These are phyloP conservation scores for Diplodia scrobiculata DNA, from an alignment of 2,329 filamentous ascomycete species.

Conservation along the genomic window DNA sequence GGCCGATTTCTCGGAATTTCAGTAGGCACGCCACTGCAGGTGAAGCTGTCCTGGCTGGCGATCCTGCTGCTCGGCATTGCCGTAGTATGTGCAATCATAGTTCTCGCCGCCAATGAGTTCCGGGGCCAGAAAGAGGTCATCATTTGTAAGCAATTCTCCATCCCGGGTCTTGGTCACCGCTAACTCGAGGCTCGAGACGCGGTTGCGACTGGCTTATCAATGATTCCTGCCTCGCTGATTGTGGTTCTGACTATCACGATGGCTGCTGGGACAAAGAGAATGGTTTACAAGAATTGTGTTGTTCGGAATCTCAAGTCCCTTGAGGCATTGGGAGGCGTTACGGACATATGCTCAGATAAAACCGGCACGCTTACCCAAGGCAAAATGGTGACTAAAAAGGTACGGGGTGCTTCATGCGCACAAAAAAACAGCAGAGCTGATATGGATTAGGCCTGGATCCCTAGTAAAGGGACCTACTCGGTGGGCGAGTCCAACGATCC, in stretches of 20 bases:
- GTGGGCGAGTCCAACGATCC: constrained; percentile 60
- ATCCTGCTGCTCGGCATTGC: constrained; percentile 31
- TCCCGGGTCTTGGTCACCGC: no score
- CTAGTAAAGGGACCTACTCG: constrained; percentile 59
- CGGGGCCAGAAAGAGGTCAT: constrained; percentile 61
- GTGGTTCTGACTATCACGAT: constrained; percentile 65
- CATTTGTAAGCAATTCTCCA: constrained; percentile 46
- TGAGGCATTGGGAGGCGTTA: constrained; percentile 43
- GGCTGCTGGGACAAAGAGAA: constrained; percentile 48
- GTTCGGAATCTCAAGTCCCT: constrained; percentile 45
- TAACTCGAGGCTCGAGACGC: constrained; percentile 47
- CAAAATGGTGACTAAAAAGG: constrained; percentile 48
- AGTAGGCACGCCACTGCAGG: constrained; percentile 45
- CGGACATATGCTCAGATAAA: constrained; percentile 46
- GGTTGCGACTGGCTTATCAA: constrained; percentile 62
- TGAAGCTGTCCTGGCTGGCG: constrained; percentile 43
- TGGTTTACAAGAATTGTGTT: constrained; percentile 48
- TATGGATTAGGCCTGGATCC: constrained; percentile 54
- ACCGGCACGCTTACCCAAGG: constrained; percentile 47
- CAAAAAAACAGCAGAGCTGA: no score
- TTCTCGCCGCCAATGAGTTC: constrained; percentile 43
- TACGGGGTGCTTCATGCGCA: no score
- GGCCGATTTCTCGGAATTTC: constrained; percentile 44
- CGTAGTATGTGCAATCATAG: constrained; percentile 31
- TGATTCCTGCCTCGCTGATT: constrained; percentile 60